Conservation (phyloP, 1,139 yeast genomes). For the Yamadazyma dendronema region DNA sequence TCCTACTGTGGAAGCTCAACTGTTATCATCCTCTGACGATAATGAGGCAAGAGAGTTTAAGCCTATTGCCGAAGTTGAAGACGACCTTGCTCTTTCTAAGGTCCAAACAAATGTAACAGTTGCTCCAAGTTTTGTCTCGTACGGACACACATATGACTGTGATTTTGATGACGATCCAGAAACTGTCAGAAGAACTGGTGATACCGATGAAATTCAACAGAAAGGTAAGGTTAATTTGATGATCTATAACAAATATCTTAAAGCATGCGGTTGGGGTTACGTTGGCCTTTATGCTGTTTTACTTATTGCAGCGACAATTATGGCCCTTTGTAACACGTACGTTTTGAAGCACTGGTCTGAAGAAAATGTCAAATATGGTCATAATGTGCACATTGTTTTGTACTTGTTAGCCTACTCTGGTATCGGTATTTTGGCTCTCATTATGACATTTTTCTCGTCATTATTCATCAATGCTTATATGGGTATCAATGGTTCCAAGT, state of each 20-base stretch:
- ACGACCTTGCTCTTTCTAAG: conserved; percentile 8
- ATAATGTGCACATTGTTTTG: conserved; percentile 22
- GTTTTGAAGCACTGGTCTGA: conserved; percentile 42
- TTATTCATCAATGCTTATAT: conserved; percentile 34
- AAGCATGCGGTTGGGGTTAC: conserved; percentile 33
- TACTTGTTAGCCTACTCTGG: conserved; percentile 27
- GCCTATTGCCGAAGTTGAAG: conserved; percentile 6
- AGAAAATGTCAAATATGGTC: conserved; percentile 24
- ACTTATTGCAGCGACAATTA: conserved; percentile 20
- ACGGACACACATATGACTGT: conserved; percentile 20
- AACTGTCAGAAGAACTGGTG: conserved; percentile 22
- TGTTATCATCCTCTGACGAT: conserved; percentile 6
- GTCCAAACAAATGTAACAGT: conserved; percentile 11
- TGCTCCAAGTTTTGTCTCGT: conserved; percentile 24
- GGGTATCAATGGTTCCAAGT: conserved; percentile 30
- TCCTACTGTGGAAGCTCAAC: neutral
- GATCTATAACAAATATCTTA: conserved; percentile 32
- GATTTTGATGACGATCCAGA: conserved; percentile 19
- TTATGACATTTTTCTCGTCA: conserved; percentile 26
- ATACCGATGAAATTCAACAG: conserved; percentile 27
- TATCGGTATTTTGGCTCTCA: conserved; percentile 27
- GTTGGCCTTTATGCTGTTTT: conserved; percentile 26
- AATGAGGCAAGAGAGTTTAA: conserved; percentile 7
- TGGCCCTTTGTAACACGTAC: conserved; percentile 29
- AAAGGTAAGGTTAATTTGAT: conserved; percentile 34